Base-by-base conservation (phyloP, 2,329 filamentous ascomycete genomes). In the Stagonosporopsis rhizophila region DNA sequence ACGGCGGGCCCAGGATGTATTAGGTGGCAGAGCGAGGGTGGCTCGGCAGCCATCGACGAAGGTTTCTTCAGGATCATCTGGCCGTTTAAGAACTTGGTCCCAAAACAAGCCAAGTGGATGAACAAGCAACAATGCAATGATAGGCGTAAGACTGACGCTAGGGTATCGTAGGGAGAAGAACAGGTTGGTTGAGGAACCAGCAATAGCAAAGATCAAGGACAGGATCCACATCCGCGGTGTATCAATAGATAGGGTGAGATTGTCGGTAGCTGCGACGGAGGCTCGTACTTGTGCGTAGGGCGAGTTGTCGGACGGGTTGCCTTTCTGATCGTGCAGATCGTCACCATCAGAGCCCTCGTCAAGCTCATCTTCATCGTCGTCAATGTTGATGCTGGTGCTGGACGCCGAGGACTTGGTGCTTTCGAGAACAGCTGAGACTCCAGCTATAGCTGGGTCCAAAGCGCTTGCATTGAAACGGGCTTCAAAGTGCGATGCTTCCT, bases 131-230 rank as follows among this genome's bases (percentile, higher is more conserved):
- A 95, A 82, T 27, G 91, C 91, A 79, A 96, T 96, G 64, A 96
- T 90, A 35, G 91, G 91, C 20, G 91, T 94, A 70, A 96, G 94
- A 58, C 90, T 89, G 74, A 96, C 91, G 75, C 91, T 95, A 25
- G 92, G 92, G 81, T 95, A 96, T 84, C 92, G 85, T 72, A 96
- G 81, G 32, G 91, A 93, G 80, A 96, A 96, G 79, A 96, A 95
- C 37, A 96, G 79, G 75, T 95, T 95, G 20, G 90, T 92, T 2
- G 89, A 90, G 42, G 91, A 94, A 59, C 91, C 91, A 35, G 92
- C 83, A 34, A 95, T 82, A 8, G 91, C 88, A 74, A 95, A 95
- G 9, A 95, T 71, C 32, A 91, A 82, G n/a, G 90, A 92, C 17
- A 95, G 76, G 28, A 82, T 82, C 91, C 91, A 95, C 91, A 95